Conservation (phyloP, 2,329 filamentous ascomycete species). For the Bipolaris oryzae region DNA sequence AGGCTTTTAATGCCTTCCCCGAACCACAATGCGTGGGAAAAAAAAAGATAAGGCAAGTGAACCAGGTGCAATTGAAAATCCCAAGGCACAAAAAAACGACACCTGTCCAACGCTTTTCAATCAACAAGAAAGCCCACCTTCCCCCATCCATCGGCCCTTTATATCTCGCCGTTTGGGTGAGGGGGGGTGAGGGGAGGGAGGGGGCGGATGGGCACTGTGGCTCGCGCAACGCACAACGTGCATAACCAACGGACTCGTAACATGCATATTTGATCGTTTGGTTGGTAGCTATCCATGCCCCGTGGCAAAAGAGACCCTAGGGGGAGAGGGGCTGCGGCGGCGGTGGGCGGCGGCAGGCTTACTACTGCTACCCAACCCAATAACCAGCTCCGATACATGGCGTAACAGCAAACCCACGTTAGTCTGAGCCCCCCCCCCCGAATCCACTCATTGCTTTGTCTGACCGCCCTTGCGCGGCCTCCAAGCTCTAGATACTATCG, state of each 20-base stretch:
- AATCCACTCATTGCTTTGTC: not conserved
- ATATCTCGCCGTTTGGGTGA: slow-evolving; percentile 5
- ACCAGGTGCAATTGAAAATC: no score
- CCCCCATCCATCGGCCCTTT: slow-evolving; percentile 8
- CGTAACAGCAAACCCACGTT: not conserved
- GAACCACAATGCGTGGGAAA: no score
- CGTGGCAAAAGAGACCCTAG: not conserved
- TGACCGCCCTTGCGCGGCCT: not conserved
- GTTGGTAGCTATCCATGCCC: slow-evolving; percentile 1
- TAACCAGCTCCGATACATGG: not conserved
- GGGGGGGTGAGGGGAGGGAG: not conserved
- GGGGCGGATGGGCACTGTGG: no score
- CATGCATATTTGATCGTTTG: not conserved
- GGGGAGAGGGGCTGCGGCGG: no score
- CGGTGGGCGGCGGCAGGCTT: no score
- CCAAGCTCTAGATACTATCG: not conserved
- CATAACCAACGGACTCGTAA: no score
- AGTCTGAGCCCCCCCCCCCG: no score
- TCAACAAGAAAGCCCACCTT: not conserved
- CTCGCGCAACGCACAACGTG: no score
- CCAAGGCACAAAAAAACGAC: no score
- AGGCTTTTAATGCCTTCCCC: not conserved
- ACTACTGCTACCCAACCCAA: not conserved
- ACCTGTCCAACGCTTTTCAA: no score
- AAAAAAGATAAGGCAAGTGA: no score